Evolutionary conservation across 805 yeast species (phyloP), one percentile per base, ranked within the genome.

Genomic region (Candida silvicultrix): DNA sequence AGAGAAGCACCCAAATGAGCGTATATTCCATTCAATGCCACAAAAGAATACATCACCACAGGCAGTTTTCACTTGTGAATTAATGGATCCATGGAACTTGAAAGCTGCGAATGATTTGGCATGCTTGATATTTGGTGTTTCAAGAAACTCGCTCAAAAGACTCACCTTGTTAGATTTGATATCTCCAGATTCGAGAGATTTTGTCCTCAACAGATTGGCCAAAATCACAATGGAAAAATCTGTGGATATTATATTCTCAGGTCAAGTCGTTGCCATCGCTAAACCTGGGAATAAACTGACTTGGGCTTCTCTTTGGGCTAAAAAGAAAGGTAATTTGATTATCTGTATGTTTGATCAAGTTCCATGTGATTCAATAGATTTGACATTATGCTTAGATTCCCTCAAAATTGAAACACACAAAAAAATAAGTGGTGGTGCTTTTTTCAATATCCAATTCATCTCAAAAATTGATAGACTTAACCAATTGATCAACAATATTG

Each of bases 231-330:
- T 57, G 43, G 20, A 43, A 37, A 47, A 53, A 16, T 51, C 50
- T 41, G 49, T 56, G 23, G 77, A 77, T 48, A 74, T 82, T 43
- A 77, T 83, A 0, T 85, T 85, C 58, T 77, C 89, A 2, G 97
- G 97, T 48, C 94, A 87, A 56, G 80, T 89, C 41, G 80, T 89
- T 12, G 96, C 95, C 10, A 84, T 89, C 41, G 70, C 77, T 37
- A 75, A 88, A 53, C 80, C 83, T 14, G 85, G 85, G 16, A 75
- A 74, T 41, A 75, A 75, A 25, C 68, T 77, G 48, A 85, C 90
- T 1, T 83, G 95, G 85, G 89, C 96, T 11, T 85, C 96, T 0
- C 64, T 90, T 46, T 92, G 97, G 97, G 95, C 94, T 0, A 89
- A 89, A 56, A 70, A 80, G 48, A 80, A 82, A 53, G 83, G 82